A percentile compares a stretch with the other conserved stretches of the same genome.
Evolutionary conservation across 768 basidiomycete species (phyloP).

Genomic region (Naematelia encephala): DNA sequence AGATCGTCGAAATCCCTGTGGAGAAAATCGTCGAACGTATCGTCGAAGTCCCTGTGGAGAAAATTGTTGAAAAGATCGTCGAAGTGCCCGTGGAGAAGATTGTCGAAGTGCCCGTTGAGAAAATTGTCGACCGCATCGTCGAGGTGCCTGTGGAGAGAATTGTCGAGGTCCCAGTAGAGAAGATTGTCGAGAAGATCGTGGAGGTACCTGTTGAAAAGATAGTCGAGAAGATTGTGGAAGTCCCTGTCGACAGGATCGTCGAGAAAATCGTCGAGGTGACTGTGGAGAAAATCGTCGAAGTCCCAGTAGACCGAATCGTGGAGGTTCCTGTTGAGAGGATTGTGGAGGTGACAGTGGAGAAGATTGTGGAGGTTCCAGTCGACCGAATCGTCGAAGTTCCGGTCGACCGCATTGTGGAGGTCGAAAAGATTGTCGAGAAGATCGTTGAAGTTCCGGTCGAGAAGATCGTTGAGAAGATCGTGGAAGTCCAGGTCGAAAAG

Average conservation of each 20-base stretch:
- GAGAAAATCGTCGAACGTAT: constrained; percentile 35
- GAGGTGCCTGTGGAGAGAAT: constrained; percentile 35
- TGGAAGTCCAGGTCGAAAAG: constrained; percentile 31
- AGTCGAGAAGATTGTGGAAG: constrained; percentile 43
- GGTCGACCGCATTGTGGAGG: constrained; percentile 32
- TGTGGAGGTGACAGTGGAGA: constrained; percentile 44
- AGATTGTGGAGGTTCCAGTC: constrained; percentile 19
- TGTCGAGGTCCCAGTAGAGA: constrained; percentile 42
- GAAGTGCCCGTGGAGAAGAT: constrained; percentile 38
- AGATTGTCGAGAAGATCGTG: constrained; percentile 35
- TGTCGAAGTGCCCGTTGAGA: constrained; percentile 37
- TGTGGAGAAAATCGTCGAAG: constrained; percentile 43
- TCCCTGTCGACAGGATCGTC: constrained; percentile 39
- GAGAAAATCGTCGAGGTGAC: constrained; percentile 35
- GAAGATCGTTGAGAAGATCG: constrained; percentile 38
- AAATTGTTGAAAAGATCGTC: constrained; percentile 40
- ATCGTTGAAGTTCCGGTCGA: constrained; percentile 40
- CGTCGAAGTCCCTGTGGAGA: constrained; percentile 38
- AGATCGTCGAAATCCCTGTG: constrained; percentile 35
- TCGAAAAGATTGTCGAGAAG: constrained; percentile 31
- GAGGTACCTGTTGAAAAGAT: constrained; percentile 29
- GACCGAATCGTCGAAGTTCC: constrained; percentile 30
- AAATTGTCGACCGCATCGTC: constrained; percentile 42
- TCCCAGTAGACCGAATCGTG: constrained; percentile 32
- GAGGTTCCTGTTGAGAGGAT: constrained; percentile 21